Evolutionary conservation across 306 rosid genomes (phyloP), one percentile per base, ranked within the genome.

Genomic region (Luffa acutangula): DNA sequence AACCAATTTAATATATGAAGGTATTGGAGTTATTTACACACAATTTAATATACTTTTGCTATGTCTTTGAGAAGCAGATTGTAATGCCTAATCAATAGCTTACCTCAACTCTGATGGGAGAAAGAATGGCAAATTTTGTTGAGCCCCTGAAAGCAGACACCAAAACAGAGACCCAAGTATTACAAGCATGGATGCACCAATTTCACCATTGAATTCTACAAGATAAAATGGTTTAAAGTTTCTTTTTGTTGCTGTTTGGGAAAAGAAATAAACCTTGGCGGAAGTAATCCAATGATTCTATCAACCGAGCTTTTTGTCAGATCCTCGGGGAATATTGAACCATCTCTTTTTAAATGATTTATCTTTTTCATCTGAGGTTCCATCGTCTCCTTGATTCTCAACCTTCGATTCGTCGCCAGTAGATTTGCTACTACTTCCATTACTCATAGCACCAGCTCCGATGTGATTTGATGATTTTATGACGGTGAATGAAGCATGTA

Each of bases 301-400:
- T 85, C 85, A 86, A 74, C 85, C 85, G 63, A 88, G 83, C 80
- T 58, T 85, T 86, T 81, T 90, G 80, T 90, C 92, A 67, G 91
- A 87, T 54, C 94, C 89, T 84, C 83, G 89, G 77, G 91, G 86
- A 82, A 94, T 90, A 87, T 87, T 90, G 80, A 91, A 96, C 99
- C 99, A 96, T 87, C 92, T 96, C 98, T 93, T 96, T 87, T 87
- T 96, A 54, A 78, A 85, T 9, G 96, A 90, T 86, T 86, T 91
- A 71, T 95, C 98, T 89, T 89, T 96, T 53, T 93, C 97, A 58
- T 93, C 99, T 4, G 97, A 90, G 58, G 93, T 82, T 77, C 96
- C 97, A 60, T 93, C 99, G 42, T 93, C 97, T 71, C 84, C 86
- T 10, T 93, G 97, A 87, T 89, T 91, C 80, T 90, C 97, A 0